Evolutionary conservation across 108 stramenopile species (phyloP).

Genomic region (Pinguiococcus pyrenoidosus): DNA sequence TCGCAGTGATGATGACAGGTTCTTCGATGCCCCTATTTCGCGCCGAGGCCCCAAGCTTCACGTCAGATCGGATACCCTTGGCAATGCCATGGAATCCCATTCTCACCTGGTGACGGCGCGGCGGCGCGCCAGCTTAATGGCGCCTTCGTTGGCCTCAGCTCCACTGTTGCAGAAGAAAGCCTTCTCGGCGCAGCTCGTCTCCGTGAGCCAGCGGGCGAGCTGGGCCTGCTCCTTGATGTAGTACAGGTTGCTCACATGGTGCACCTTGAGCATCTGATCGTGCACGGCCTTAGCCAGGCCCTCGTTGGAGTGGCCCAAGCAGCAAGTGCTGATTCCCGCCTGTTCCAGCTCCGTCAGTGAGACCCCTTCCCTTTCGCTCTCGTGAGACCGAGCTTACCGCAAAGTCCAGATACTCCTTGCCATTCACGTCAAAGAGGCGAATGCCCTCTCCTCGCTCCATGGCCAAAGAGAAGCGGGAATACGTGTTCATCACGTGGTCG

Average conservation of each 20-base stretch:
- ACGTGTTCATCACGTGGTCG: no score
- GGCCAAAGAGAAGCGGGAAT: no score
- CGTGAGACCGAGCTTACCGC: no score
- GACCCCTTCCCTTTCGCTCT: no score
- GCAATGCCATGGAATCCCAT: no score
- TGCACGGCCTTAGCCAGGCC: slow-evolving; percentile 57
- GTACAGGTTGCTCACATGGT: slow-evolving; percentile 86
- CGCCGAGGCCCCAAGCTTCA: slow-evolving; percentile 4
- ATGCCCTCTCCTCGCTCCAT: no score
- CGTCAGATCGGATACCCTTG: no score
- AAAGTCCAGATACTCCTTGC: slow-evolving; percentile 69
- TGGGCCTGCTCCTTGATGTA: slow-evolving; percentile 62
- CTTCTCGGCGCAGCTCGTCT: slow-evolving; percentile 72
- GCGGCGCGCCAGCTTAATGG: slow-evolving; percentile 81
- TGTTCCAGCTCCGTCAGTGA: no score
- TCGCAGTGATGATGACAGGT: slow-evolving; percentile 82
- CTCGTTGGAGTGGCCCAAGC: slow-evolving; percentile 75
- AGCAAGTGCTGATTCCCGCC: slow-evolving; percentile 86
- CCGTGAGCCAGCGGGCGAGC: slow-evolving; percentile 79
- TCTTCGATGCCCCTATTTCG: slow-evolving; percentile 29
- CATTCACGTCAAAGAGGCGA: no score
- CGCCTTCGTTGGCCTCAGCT: slow-evolving; percentile 92
- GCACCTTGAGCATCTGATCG: slow-evolving; percentile 64
- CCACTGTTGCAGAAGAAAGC: slow-evolving; percentile 97
- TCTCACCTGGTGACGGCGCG: slow-evolving; percentile 54